Conservation (phyloP, 2,329 filamentous ascomycete species). For the Fusarium gaditjirri region DNA sequence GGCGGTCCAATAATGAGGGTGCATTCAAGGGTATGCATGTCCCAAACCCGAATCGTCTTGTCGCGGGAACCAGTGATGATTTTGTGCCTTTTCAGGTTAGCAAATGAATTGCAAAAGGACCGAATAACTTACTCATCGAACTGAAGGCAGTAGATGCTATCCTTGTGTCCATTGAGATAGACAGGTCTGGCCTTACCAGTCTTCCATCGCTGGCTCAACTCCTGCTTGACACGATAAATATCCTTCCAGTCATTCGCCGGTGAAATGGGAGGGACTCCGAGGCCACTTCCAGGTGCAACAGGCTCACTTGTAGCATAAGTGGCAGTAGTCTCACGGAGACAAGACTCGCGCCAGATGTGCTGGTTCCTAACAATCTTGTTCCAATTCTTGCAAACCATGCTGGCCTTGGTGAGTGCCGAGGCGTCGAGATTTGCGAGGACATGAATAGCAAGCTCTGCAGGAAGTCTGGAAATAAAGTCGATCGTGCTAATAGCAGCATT, state of each 20-base stretch:
- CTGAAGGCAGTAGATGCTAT: conserved; percentile 97
- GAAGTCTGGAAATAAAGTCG: conserved; percentile 68
- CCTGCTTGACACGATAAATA: conserved; percentile 81
- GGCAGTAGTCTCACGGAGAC: conserved; percentile 68
- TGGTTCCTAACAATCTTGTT: conserved; percentile 58
- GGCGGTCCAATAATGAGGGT: conserved; percentile 86
- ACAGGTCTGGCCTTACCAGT: conserved; percentile 81
- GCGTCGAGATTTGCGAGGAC: conserved; percentile 68
- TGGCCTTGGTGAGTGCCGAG: conserved; percentile 59
- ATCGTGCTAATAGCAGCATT: conserved; percentile 61
- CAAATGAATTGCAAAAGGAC: not conserved
- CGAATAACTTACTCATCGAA: conserved; percentile 85
- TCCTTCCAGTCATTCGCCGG: conserved; percentile 84
- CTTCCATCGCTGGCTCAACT: conserved; percentile 83
- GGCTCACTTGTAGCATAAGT: conserved; percentile 68
- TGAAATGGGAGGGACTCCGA: conserved; percentile 64
- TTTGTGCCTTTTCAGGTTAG: conserved; percentile 73
- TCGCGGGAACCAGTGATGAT: conserved; percentile 97
- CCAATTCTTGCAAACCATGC: conserved; percentile 64
- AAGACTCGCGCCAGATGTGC: conserved; percentile 73
- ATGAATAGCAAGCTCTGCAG: conserved; percentile 68
- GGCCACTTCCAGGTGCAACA: conserved; percentile 63
- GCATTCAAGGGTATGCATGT: conserved; percentile 89
- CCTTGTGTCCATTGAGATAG: conserved; percentile 91
- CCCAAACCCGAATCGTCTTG: conserved; percentile 95